Base-by-base conservation (phyloP, 371 early-diverging fungal species). In the Agmasoma carcini region DNA sequence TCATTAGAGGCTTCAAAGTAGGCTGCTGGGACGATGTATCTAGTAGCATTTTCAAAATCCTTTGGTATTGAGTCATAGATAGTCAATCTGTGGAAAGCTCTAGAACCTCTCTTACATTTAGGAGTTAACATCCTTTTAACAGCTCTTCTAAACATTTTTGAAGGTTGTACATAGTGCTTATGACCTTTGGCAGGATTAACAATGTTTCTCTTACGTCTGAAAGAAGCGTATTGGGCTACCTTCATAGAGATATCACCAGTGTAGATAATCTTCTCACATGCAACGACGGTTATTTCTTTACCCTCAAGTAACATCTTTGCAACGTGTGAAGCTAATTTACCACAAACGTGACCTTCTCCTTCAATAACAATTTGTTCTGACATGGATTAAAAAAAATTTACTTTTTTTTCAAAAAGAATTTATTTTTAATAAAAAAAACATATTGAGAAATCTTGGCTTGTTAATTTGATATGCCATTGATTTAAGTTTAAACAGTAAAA, bases 11-110 rank as follows among this genome's bases (percentile, higher is more conserved):
- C 84, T 71, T 89, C 86, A 64, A 89, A 87, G 56, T 94, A 85
- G 50, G 95, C 94, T 58, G 81, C 80, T 69, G 97, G 94, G 59
- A 93, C 82, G 58, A 93, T 90, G 73, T 90, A 79, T 75, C 89
- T 86, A 83, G 94, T 90, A 72, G 79, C 74, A 76, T 81, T 82
- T 80, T 90, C 89, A 75, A 88, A 94, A 50, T 93, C 89, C 68
- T 89, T 80, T 55, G 99, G 98, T 65, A 92, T 84, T 78, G 94
- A 96, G 77, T 98, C 97, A 70, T 90, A 94, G 68, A 90, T 82
- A 83, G 87, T 88, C 71, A 98, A 79, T 79, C 93, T 87, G 64
- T 84, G 84, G 63, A 94, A 79, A 66, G 95, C 96, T 53, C 84
- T 84, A 63, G 87, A 83, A 78, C 99, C 99, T 75, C 91, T 89